Percentiles rank a stretch among this genome's conserved stretches.
phyloP scores from a whole-genome alignment of 768 basidiomycete species.

The Leucosporidium scottii region DNA sequence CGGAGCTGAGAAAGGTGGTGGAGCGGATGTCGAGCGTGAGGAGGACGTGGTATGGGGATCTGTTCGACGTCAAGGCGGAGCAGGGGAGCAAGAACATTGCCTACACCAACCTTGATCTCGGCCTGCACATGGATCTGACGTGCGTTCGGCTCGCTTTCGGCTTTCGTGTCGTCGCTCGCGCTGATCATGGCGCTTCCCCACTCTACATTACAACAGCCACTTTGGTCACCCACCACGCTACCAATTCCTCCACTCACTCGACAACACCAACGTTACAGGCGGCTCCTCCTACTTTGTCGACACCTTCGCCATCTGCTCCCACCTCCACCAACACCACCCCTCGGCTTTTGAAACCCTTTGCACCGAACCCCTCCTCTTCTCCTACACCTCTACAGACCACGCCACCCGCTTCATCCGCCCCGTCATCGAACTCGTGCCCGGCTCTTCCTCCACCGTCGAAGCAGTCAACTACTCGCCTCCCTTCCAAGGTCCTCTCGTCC shows the following conservation, averaged over 20 bases:
- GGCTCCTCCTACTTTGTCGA: conserved; percentile 85
- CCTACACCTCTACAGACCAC: conserved; percentile 85
- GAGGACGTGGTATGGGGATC: conserved; percentile 77
- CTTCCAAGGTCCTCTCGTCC: conserved; percentile 74
- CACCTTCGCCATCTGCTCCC: conserved; percentile 57
- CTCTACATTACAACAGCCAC: conserved; percentile 53
- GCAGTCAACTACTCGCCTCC: conserved; percentile 89
- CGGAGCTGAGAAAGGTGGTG: conserved; percentile 63
- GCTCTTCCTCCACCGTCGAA: conserved; percentile 43
- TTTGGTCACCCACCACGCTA: conserved; percentile 85
- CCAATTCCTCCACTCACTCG: conserved; percentile 84
- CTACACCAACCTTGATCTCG: conserved; percentile 83
- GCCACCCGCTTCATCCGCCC: conserved; percentile 66
- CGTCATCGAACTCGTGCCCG: conserved; percentile 57
- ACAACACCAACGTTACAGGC: conserved; percentile 58
- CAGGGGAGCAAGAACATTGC: conserved; percentile 79
- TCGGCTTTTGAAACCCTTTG: conserved; percentile 56
- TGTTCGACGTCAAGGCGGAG: conserved; percentile 57
- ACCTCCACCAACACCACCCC: conserved; percentile 50
- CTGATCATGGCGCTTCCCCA: neutral
- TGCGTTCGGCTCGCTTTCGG: conserved; percentile 46
- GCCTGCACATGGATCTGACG: conserved; percentile 86
- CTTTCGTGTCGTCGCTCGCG: neutral
- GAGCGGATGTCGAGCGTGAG: conserved; percentile 66
- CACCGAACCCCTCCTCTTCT: conserved; percentile 66